phyloP scores from a whole-genome alignment of 176 grass and related monocot species.

The Alopecurus myosuroides region DNA sequence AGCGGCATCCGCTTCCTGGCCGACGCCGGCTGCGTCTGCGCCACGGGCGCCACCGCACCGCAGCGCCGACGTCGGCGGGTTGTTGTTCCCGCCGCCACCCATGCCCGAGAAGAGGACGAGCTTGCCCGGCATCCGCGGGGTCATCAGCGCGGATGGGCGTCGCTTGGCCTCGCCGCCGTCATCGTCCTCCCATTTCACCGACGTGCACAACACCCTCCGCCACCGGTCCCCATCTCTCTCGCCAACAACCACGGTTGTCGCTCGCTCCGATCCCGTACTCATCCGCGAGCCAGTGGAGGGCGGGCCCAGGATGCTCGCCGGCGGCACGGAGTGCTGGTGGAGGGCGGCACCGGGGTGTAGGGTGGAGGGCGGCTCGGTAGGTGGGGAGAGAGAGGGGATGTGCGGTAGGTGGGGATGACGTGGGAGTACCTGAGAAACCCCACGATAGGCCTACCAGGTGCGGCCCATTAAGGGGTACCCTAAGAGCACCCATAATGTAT shows the following conservation, averaged over 20 bases:
- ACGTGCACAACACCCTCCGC: conserved; percentile 93
- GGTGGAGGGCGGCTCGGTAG: too few relatives aligned
- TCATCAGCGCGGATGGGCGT: conserved; percentile 14
- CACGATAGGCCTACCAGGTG: too few relatives aligned
- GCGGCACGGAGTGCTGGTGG: too few relatives aligned
- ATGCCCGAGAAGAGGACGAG: conserved; percentile 65
- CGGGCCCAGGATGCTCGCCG: too few relatives aligned
- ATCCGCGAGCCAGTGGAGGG: too few relatives aligned
- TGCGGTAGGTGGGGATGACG: too few relatives aligned
- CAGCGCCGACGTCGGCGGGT: conserved; percentile 25
- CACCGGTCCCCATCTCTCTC: conserved; percentile 64
- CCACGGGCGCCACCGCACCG: conserved; percentile 24
- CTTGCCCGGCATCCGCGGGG: conserved; percentile 28
- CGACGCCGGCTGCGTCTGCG: background rate
- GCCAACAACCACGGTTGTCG: background rate
- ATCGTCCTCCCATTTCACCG: conserved; percentile 46
- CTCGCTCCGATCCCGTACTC: too few relatives aligned
- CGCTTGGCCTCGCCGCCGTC: conserved; percentile 1
- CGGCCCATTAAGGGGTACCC: too few relatives aligned
- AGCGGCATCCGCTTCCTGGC: conserved; percentile 36
- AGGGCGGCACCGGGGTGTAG: too few relatives aligned
- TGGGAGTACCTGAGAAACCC: too few relatives aligned
- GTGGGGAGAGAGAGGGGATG: too few relatives aligned
- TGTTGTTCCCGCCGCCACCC: background rate
- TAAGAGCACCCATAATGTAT: too few relatives aligned